Base-by-base conservation (phyloP, 2,329 filamentous ascomycete genomes). In the Fusarium tjaetaba region DNA sequence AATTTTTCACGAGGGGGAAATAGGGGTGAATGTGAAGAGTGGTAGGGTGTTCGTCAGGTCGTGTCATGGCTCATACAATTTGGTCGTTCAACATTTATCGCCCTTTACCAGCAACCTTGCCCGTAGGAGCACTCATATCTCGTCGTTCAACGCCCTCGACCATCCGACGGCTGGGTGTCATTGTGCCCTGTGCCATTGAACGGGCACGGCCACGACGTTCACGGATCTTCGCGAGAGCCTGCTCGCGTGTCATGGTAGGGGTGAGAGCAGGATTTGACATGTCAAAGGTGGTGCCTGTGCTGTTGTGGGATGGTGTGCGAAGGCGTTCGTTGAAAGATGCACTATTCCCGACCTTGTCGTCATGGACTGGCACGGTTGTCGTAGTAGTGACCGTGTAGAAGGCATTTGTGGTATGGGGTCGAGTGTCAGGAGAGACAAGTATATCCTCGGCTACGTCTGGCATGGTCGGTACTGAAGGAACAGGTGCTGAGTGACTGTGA, bases 171-270 rank as follows among this genome's bases (percentile, higher is more conserved):
- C 86, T 84, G 13, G 80, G 77, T 26, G 91, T 92, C 68, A 87
- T 84, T 11, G 89, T 87, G 5, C 89, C 90, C 59, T 90, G 87
- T 9, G 90, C 90, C 65, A 92, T 88, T 80, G 91, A 94, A 74
- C 90, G 87, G 64, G 93, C 92, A 51, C 93, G 85, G 11, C 92
- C 92, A 60, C 93, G 85, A 34, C 93, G 87, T 82, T 94, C 91
- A 60, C 91, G 88, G 74, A 96, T 95, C 79, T 92, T 90, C 62
- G 92, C 92, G 22, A 96, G 86, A 7, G 93, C 93, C 81, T 94
- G 87, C 80, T 94, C 93, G 61, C 93, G 87, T 32, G 89, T 89
- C 88, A 92, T 90, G 43, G 90, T 92, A 10, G 90, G 89, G 46
- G 88, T 91, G 68, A 92, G 80, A 15, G 89, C 89, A 26, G 88